Conservation (phyloP, 192 early-diverging fungal genomes). For the Lunasporangiospora selenospora region DNA sequence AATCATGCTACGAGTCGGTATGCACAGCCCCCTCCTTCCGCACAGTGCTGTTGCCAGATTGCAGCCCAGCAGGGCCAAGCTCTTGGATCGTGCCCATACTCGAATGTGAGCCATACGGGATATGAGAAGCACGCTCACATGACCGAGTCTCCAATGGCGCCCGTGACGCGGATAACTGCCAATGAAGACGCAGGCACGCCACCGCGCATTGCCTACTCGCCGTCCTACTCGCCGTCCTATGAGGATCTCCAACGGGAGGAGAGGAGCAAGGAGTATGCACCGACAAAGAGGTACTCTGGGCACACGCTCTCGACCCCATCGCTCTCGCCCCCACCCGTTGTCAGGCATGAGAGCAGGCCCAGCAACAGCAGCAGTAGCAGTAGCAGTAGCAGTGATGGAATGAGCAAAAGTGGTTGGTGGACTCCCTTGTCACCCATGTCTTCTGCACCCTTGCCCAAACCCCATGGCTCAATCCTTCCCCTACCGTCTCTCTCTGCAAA, state of each 20-base stretch:
- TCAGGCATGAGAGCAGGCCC: no score
- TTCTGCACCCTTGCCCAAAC: no score
- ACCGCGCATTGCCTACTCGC: constrained; percentile 40
- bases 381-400: no score
- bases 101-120: constrained; percentile 31
- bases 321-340: neutral
- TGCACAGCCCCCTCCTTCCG: constrained; percentile 13
- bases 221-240: constrained; percentile 27
- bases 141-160: no score
- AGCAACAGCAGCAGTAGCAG: no score
- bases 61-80: constrained; percentile 36
- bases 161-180: no score
- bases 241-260: neutral
- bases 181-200: neutral
- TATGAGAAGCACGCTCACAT: constrained; percentile 11
- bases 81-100: constrained; percentile 30
- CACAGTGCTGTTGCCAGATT: constrained; percentile 44
- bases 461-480: no score
- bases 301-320: neutral
- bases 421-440: no score
- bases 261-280: neutral
- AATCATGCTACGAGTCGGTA: neutral
- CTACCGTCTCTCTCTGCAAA: neutral
- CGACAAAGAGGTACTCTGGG: no score
- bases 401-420: no score